Evolutionary conservation across 768 basidiomycete species (phyloP), one percentile per base, ranked within the genome.

Genomic region (Boletus vermiculosoides): DNA sequence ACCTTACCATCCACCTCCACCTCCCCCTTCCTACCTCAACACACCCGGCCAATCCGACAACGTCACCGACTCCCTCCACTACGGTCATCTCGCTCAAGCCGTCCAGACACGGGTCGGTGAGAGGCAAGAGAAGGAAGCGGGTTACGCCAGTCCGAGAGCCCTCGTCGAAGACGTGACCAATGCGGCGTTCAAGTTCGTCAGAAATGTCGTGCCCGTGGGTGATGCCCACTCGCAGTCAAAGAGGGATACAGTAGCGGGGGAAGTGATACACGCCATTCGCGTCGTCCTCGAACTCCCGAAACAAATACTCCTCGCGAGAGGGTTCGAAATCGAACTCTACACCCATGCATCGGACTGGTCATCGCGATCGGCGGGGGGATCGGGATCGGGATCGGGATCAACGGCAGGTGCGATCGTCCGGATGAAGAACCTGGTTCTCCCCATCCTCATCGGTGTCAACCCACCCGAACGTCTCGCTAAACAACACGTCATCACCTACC

Each of bases 381-480:
- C n/a, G n/a, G n/a, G n/a, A n/a, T n/a, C n/a, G n/a, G n/a, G n/a
- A n/a, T n/a, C n/a, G n/a, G n/a, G n/a, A 22, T 22, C 23, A n/a
- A 6, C 50, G n/a, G n/a, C n/a, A 6, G 55, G 62, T 4, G 61
- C 71, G 40, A 73, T 70, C 47, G 74, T 78, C n/a, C 63, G 64
- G 8, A 71, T 90, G 36, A 71, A 71, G 33, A 74, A 81, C 46
- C 64, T 91, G 13, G 60, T 71, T 3, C 66, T 86, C 12, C 76
- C 78, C 0, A 79, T 84, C 10, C 71, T 91, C 50, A 83, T 92
- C 46, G 90, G 89, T 0, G 79, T 91, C 34, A 87, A 90, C 59
- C 79, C 85, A 0, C 85, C 84, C 8, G 89, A 92, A 63, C 76
- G 88, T 33, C 66, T 78, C 31, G 78, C 81, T 42, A 84, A 84